A percentile compares a stretch with the other conserved stretches of the same genome.
phyloP scores from a whole-genome alignment of 768 basidiomycete species.

The Arthromyces matolae region DNA sequence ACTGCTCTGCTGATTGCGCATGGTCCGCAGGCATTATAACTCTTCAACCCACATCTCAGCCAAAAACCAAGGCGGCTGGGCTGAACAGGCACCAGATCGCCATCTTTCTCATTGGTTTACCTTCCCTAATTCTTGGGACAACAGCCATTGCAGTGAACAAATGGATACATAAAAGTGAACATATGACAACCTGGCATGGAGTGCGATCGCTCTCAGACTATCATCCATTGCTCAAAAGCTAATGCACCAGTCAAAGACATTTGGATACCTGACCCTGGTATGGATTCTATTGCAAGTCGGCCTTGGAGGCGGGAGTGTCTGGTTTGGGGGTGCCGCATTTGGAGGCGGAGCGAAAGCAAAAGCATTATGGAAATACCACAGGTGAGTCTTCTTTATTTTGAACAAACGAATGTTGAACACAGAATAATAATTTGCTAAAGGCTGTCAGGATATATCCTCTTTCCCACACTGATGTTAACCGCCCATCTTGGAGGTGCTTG shows the following conservation, averaged over 20 bases:
- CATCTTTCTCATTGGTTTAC: slow-evolving; percentile 52
- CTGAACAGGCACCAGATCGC: slow-evolving; percentile 67
- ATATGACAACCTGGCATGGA: slow-evolving; percentile 76
- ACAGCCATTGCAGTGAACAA: slow-evolving; percentile 66
- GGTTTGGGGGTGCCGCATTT: slow-evolving; percentile 66
- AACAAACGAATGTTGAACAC: too few species aligned
- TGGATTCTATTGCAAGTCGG: slow-evolving; percentile 62
- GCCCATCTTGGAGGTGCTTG: slow-evolving; percentile 67
- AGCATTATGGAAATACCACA: slow-evolving; percentile 79
- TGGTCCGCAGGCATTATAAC: slow-evolving; percentile 58
- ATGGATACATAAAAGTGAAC: slow-evolving; percentile 39
- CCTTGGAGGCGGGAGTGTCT: slow-evolving; percentile 73
- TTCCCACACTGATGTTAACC: slow-evolving; percentile 57
- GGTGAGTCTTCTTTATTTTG: too few species aligned
- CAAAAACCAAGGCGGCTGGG: slow-evolving; percentile 61
- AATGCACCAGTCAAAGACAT: slow-evolving; percentile 34
- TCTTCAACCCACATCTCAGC: slow-evolving; percentile 68
- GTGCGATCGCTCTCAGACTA: slow-evolving; percentile 34
- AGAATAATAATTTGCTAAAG: slow-evolving; percentile 34
- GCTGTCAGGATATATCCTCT: slow-evolving; percentile 70
- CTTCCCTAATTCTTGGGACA: slow-evolving; percentile 56
- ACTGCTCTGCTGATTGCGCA: neutral
- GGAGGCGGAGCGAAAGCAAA: slow-evolving; percentile 74
- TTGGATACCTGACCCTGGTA: slow-evolving; percentile 58
- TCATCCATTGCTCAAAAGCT: neutral